Base-by-base conservation (phyloP, 2,329 filamentous ascomycete genomes). In the Colletotrichum sidae region DNA sequence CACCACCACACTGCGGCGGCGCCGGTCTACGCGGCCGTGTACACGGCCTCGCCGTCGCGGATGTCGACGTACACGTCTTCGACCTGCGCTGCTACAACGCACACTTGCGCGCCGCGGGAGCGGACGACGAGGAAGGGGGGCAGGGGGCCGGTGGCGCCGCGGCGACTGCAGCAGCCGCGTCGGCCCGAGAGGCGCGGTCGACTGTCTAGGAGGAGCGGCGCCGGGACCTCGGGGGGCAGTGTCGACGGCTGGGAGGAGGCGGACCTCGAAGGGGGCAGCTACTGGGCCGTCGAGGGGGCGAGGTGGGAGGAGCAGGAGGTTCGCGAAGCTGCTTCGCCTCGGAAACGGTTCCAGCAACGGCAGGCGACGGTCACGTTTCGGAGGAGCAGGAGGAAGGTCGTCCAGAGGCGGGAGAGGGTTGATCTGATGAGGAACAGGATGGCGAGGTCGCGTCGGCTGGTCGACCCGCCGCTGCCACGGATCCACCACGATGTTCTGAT, bases 51-150 rank as follows among this genome's bases (percentile, higher is more conserved):
- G 11, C 61, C 61, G 37, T 64, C 56, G 12, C 60, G 61, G 61
- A 60, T 64, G 61, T 64, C 61, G 15, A 64, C 61, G 38, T 64
- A 55, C 11, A 50, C 61, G 4, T 65, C 61, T 6, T 60, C 56
- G 2, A 65, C 61, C 7, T 15, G 49, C 49, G 56, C 25, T 25
- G 25, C 61, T 13, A 65, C 61, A 11, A 65, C 56, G 33, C 38
- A 65, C 12, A 60, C 61, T 5, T 25, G 4, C 2, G 52, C 49
- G 5, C 11, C 38, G 7, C 55, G 39, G 34, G 61, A 60, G 33
- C 55, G 61, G 7, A 12, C 56, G 6, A 33, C 25, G 25, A 46
- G 61, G 34, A 42, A 52, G 12, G 12, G 25, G 37, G 56, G 2
- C 49, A 33, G 42, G 55, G 61, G 42, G 39, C 37, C 25, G 25